phyloP scores from a whole-genome alignment of 1,284 basidiomycete genomes.

The Pseudozyma tsukubaensis region DNA sequence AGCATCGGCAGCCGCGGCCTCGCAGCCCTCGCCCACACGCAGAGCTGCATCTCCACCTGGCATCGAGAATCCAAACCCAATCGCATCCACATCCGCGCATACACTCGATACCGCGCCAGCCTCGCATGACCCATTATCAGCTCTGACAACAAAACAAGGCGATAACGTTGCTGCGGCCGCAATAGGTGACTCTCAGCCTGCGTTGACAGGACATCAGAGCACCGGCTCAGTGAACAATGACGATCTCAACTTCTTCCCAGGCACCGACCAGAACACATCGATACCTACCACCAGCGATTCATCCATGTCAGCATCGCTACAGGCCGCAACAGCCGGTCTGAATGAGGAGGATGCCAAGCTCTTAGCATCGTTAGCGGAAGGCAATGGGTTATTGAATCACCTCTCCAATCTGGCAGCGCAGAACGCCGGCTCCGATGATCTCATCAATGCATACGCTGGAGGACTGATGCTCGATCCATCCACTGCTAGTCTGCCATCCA shows the following conservation, averaged over 20 bases:
- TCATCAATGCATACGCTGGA: slow-evolving; percentile 25
- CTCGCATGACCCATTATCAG: not conserved
- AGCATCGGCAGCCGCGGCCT: slow-evolving; percentile 11
- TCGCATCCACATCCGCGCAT: slow-evolving; percentile 54
- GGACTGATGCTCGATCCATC: slow-evolving; percentile 28
- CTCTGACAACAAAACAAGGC: not conserved
- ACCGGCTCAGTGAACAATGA: not conserved
- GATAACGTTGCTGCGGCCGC: slow-evolving; percentile 1
- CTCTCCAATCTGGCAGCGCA: slow-evolving; percentile 38
- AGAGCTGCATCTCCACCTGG: slow-evolving; percentile 33
- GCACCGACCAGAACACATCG: slow-evolving; percentile 3
- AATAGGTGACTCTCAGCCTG: not conserved
- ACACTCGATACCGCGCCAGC: slow-evolving; percentile 36
- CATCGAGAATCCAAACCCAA: slow-evolving; percentile 44
- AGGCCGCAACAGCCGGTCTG: slow-evolving; percentile 32
- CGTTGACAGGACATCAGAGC: slow-evolving; percentile 1
- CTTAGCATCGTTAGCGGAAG: slow-evolving; percentile 50
- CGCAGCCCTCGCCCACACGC: slow-evolving; percentile 27
- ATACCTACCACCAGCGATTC: not conserved
- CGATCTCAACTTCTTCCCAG: not conserved
- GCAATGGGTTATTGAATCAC: slow-evolving; percentile 40
- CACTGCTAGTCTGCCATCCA: not conserved
- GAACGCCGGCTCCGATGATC: slow-evolving; percentile 23
- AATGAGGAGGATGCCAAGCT: slow-evolving; percentile 58
- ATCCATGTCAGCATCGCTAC: slow-evolving; percentile 24